These are phyloP conservation scores for Dipsacomyces acuminosporus DNA, from an alignment of 371 early-diverging fungal genomes.

Conservation along the genomic window DNA sequence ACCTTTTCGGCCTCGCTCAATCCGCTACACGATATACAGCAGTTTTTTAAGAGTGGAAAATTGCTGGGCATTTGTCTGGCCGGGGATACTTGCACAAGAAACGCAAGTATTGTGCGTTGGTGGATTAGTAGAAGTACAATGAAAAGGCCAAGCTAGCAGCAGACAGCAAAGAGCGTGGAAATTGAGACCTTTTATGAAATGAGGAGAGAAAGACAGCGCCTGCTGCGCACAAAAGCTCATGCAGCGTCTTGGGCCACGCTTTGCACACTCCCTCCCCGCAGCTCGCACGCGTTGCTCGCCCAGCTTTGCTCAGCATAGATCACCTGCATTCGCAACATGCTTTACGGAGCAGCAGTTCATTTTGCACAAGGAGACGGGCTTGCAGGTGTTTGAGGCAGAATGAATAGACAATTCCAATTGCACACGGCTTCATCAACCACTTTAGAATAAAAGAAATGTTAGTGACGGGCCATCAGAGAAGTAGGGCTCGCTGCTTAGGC, in stretches of 20 bases:
- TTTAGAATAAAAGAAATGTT: too few species aligned
- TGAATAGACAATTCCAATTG: too few species aligned
- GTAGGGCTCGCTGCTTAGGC: conserved; percentile 19
- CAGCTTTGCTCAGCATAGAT: not conserved
- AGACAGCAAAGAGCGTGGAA: not conserved
- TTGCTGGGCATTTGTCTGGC: conserved; percentile 4
- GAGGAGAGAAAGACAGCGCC: too few species aligned
- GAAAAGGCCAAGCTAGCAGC: not conserved
- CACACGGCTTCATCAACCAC: too few species aligned
- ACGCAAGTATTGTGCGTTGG: too few species aligned
- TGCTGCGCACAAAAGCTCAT: too few species aligned
- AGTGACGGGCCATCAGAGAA: too few species aligned
- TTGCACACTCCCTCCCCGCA: not conserved
- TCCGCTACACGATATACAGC: conserved; percentile 42
- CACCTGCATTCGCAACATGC: not conserved
- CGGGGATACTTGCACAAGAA: too few species aligned
- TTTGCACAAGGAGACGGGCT: too few species aligned
- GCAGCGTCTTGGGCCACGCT: not conserved
- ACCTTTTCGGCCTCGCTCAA: conserved; percentile 32
- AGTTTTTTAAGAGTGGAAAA: conserved; percentile 21
- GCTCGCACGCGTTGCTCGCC: not conserved
- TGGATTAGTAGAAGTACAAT: too few species aligned
- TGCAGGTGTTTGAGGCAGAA: too few species aligned
- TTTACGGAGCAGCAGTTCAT: not conserved
- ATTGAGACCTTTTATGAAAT: too few species aligned